Percentiles rank a stretch among this genome's conserved stretches.
Evolutionary conservation across 345 rosid genomes (phyloP).

Genomic region (Sisymbrium altissimum): DNA sequence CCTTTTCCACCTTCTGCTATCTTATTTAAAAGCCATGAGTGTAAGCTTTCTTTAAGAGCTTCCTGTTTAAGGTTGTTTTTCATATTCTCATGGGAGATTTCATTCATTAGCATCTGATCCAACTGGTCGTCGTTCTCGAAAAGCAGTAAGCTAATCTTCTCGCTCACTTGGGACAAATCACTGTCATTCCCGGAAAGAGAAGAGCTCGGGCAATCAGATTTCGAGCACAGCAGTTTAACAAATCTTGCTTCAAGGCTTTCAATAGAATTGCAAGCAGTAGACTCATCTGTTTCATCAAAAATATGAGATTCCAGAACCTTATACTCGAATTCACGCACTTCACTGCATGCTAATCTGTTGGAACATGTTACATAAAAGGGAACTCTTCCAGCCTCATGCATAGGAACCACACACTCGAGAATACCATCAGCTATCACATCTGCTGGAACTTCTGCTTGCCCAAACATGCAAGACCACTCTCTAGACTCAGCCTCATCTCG

Average conservation of each 20-base stretch:
- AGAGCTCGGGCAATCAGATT: conserved; percentile 27
- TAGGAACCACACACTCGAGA: conserved; percentile 66
- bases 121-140: conserved; percentile 55
- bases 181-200: conserved; percentile 18
- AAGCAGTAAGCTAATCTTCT: conserved; percentile 58
- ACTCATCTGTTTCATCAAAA: conserved; percentile 27
- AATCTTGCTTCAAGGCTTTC: conserved; percentile 59
- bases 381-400: conserved; percentile 66
- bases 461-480: conserved; percentile 96
- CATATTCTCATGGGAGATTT: conserved; percentile 39
- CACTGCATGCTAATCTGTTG: conserved; percentile 92
- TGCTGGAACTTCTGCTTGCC: conserved; percentile 94
- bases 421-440: conserved; percentile 77
- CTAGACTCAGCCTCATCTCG: conserved; percentile 48
- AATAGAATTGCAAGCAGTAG: conserved; percentile 12
- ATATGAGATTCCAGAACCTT: conserved; percentile 37
- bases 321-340: conserved; percentile 92
- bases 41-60: conserved; percentile 73
- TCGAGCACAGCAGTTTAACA: conserved; percentile 54
- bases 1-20: conserved; percentile 86
- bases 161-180: conserved; percentile 51
- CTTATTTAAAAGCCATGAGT: conserved; percentile 74
- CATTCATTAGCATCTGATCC: conserved; percentile 55
- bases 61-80: conserved; percentile 59
- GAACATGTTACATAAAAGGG: conserved; percentile 92